Evolutionary conservation across 176 grass and related monocot species (phyloP).

Genomic region (Carex cristatella): DNA sequence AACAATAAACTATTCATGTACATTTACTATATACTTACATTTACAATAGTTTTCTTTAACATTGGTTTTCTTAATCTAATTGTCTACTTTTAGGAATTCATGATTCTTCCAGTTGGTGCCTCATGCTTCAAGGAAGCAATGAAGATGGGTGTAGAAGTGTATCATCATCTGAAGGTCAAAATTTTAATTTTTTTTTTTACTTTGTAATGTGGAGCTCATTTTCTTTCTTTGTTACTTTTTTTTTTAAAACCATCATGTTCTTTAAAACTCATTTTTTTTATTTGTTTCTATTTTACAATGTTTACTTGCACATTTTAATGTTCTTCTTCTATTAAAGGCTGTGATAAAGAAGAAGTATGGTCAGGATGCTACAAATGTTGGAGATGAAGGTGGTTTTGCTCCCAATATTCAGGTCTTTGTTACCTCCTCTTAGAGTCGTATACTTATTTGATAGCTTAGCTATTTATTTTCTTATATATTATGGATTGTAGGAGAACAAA

Average conservation of each 20-base stretch:
- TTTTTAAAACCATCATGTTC: too few relatives aligned
- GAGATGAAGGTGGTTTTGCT: slow-evolving; percentile 98
- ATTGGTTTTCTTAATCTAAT: neutral
- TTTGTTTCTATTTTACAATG: neutral
- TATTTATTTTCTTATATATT: neutral
- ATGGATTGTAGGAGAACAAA: slow-evolving; percentile 69
- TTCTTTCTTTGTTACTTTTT: neutral
- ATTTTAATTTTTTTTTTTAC: neutral
- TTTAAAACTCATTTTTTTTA: neutral
- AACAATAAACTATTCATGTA: neutral
- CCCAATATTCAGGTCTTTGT: slow-evolving; percentile 85
- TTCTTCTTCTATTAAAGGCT: slow-evolving; percentile 32
- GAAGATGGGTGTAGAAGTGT: slow-evolving; percentile 99
- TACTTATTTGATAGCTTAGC: neutral
- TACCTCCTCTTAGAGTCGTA: neutral
- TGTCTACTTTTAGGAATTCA: slow-evolving; percentile 61
- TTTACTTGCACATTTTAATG: neutral
- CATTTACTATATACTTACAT: neutral
- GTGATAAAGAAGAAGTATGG: slow-evolving; percentile 99
- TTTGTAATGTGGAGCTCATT: neutral
- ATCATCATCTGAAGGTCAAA: slow-evolving; percentile 84
- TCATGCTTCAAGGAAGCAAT: slow-evolving; percentile 91
- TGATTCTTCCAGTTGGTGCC: slow-evolving; percentile 87
- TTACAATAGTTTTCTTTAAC: neutral
- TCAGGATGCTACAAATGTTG: slow-evolving; percentile 93